A percentile compares a stretch with the other conserved stretches of the same genome.
Conservation (phyloP, 108 stramenopile genomes). For the Nitzschia sp. region DNA sequence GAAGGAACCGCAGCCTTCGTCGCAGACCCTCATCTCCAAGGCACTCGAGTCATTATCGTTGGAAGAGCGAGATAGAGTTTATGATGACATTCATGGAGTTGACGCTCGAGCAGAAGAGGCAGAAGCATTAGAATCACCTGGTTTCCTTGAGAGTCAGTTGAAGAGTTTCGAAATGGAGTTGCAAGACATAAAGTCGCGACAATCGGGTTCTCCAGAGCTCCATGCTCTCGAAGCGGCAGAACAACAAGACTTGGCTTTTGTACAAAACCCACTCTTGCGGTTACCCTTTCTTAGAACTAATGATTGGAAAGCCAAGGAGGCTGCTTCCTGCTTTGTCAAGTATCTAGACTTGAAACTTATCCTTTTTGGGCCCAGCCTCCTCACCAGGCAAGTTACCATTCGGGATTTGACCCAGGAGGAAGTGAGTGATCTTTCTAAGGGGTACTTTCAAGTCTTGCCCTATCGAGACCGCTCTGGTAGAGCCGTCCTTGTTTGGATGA, state of each 20-base stretch:
- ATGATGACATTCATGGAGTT: constrained; percentile 18
- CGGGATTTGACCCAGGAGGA: constrained; percentile 33
- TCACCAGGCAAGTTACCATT: constrained; percentile 17
- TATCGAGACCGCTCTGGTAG: constrained; percentile 19
- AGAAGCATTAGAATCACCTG: background rate
- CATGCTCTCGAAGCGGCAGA: constrained; percentile 16
- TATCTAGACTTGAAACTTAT: constrained; percentile 38
- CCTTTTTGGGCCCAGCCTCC: constrained; percentile 31
- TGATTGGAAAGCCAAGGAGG: constrained; percentile 27
- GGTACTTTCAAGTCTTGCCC: constrained; percentile 13
- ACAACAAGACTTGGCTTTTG: constrained; percentile 13
- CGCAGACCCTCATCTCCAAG: background rate
- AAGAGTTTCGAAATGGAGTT: background rate
- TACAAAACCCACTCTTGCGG: constrained; percentile 25
- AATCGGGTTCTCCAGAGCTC: background rate
- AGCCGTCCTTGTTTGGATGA: constrained; percentile 1
- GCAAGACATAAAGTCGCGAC: background rate
- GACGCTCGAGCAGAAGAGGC: background rate
- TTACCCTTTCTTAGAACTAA: constrained; percentile 39
- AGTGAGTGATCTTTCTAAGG: constrained; percentile 5
- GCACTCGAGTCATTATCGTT: constrained; percentile 10
- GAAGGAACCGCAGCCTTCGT: too few species aligned
- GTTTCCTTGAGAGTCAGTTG: background rate
- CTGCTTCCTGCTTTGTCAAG: constrained; percentile 33
- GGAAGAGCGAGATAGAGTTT: constrained; percentile 20